Percentiles rank a stretch among this genome's conserved stretches.
Conservation (phyloP, 2,329 filamentous ascomycete genomes). For the Xylaria sp. region DNA sequence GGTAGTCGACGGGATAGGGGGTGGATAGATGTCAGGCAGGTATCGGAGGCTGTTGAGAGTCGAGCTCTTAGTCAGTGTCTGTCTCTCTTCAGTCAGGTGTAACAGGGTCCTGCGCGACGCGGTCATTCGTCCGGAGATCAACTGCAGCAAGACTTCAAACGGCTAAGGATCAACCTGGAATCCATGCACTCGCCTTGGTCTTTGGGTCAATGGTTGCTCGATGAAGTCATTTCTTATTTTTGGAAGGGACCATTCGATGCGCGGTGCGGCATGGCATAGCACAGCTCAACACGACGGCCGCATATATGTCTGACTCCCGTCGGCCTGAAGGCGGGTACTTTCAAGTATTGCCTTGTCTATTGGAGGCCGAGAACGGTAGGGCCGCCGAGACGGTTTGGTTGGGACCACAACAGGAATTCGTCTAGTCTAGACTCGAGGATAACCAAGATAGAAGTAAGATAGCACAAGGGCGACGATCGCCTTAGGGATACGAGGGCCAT, state of each 20-base stretch:
- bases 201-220: neutral
- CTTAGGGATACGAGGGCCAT: neutral
- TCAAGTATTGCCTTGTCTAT: too few species aligned
- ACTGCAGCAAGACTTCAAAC: neutral
- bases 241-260: too few species aligned
- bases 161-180: slow-evolving; percentile 9
- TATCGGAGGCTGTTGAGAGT: neutral
- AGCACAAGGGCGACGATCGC: neutral
- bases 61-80: neutral
- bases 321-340: too few species aligned
- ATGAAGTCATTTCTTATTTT: neutral
- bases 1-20: neutral
- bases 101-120: too few species aligned
- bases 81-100: neutral
- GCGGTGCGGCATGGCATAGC: too few species aligned
- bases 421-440: too few species aligned
- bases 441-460: neutral
- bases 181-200: slow-evolving; percentile 8
- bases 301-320: too few species aligned
- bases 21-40: neutral
- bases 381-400: neutral
- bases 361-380: too few species aligned
- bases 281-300: too few species aligned
- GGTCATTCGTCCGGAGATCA: neutral
- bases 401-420: neutral